Evolutionary conservation across 73 alveolate species (phyloP), one percentile per base, ranked within the genome.

Genomic region (Effrenium voratum): DNA sequence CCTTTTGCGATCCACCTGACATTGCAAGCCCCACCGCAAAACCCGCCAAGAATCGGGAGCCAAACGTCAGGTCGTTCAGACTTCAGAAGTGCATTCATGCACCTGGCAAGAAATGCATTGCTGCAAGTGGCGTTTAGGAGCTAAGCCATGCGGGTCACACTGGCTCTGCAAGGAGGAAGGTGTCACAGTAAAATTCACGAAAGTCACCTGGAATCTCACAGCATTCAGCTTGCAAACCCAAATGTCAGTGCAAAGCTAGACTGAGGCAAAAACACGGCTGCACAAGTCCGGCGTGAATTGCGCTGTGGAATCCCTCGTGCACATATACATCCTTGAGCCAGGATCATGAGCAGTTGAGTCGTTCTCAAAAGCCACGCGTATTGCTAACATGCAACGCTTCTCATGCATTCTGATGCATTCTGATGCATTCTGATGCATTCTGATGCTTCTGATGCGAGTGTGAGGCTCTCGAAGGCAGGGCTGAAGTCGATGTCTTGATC

Each of bases 401-500:
- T n/a, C n/a, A n/a, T n/a, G n/a, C n/a, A n/a, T n/a, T n/a, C n/a
- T n/a, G n/a, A n/a, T n/a, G n/a, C n/a, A n/a, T n/a, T n/a, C n/a
- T n/a, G n/a, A n/a, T n/a, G n/a, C n/a, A n/a, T n/a, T n/a, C n/a
- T n/a, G n/a, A n/a, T n/a, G n/a, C n/a, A n/a, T n/a, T n/a, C n/a
- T n/a, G n/a, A n/a, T n/a, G n/a, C n/a, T n/a, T n/a, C n/a, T n/a
- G n/a, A n/a, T n/a, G n/a, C n/a, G n/a, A n/a, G n/a, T n/a, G n/a
- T n/a, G n/a, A n/a, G 91, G 28, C 19, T 45, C 92, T 46, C 99
- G 99, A 99, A 99, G 50, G 99, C 99, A 63, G 99, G 99, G 66
- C 99, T 99, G 99, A 99, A 99, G 99, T 99, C 99, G 47, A 99
- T 99, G 98, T 99, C 99, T 96, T 99, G 99, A 84, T 99, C 99